Conservation (phyloP, 257 asterid species). For the Scutellaria galericulata region DNA sequence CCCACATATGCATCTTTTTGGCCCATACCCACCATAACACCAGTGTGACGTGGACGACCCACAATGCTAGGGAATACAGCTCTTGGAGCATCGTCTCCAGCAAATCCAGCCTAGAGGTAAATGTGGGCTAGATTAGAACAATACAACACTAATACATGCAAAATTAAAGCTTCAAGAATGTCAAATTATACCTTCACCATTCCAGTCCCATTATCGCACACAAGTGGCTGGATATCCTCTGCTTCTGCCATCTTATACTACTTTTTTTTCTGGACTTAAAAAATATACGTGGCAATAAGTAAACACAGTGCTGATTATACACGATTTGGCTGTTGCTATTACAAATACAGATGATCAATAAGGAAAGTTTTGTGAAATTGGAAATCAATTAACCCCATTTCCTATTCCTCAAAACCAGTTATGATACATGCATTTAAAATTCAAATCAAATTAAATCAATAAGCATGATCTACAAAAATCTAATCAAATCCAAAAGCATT, state of each 20-base stretch:
- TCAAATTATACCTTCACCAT: conserved; percentile 46
- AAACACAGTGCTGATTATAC: not conserved
- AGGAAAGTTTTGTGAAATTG: not conserved
- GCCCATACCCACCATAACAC: conserved; percentile 56
- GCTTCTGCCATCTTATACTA: conserved; percentile 48
- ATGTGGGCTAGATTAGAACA: not conserved
- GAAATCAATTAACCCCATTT: not conserved
- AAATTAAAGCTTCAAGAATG: not conserved
- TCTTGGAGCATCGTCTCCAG: conserved; percentile 59
- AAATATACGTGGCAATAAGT: conserved; percentile 23
- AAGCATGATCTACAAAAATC: not conserved
- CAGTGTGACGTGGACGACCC: conserved; percentile 53
- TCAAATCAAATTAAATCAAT: not conserved
- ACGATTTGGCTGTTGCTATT: not conserved
- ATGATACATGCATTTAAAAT: conserved; percentile 1
- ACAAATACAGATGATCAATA: not conserved
- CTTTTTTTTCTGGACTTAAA: conserved; percentile 28
- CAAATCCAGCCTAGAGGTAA: conserved; percentile 51
- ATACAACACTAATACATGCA: not conserved
- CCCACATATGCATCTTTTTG: conserved; percentile 53
- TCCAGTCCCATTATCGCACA: conserved; percentile 54
- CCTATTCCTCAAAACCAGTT: not conserved
- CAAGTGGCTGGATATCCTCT: conserved; percentile 54
- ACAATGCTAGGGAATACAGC: conserved; percentile 57
- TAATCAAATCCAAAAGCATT: not conserved